phyloP scores from a whole-genome alignment of 163 green algal species.

The Coccomyxa subellipsoidea region DNA sequence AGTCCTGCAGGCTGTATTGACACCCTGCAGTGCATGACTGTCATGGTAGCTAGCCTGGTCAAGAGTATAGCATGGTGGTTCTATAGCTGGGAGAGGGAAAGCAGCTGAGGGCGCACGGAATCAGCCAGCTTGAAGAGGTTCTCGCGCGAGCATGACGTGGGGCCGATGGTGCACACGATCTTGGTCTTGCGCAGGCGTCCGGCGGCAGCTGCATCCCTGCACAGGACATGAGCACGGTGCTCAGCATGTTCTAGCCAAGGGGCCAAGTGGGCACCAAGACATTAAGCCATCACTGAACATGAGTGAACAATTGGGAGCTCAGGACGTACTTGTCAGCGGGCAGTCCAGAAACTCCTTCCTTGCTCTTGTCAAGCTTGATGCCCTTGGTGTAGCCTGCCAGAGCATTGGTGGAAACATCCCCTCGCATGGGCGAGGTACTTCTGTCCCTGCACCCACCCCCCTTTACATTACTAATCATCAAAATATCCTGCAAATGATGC shows the following conservation, averaged over 20 bases:
- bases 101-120: background rate
- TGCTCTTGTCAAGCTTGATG: background rate
- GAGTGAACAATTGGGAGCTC: background rate
- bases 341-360: background rate
- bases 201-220: background rate
- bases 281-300: background rate
- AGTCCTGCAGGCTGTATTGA: background rate
- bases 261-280: background rate
- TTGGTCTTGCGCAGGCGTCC: slow-evolving; percentile 39
- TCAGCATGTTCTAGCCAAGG: background rate
- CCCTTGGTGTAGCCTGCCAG: slow-evolving; percentile 7
- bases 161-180: slow-evolving; percentile 83
- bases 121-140: slow-evolving; percentile 70
- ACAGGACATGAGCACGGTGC: background rate
- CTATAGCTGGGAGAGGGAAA: no score
- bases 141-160: slow-evolving; percentile 58
- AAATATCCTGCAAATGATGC: background rate
- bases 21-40: background rate
- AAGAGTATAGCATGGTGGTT: no score
- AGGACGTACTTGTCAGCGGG: background rate
- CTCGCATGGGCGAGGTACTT: background rate
- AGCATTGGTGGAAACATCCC: background rate
- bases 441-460: background rate
- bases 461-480: background rate
- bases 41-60: background rate